A percentile compares a stretch with the other conserved stretches of the same genome.
Evolutionary conservation across 768 basidiomycete genomes (phyloP).

Genomic region (Boletus vermiculosoides): DNA sequence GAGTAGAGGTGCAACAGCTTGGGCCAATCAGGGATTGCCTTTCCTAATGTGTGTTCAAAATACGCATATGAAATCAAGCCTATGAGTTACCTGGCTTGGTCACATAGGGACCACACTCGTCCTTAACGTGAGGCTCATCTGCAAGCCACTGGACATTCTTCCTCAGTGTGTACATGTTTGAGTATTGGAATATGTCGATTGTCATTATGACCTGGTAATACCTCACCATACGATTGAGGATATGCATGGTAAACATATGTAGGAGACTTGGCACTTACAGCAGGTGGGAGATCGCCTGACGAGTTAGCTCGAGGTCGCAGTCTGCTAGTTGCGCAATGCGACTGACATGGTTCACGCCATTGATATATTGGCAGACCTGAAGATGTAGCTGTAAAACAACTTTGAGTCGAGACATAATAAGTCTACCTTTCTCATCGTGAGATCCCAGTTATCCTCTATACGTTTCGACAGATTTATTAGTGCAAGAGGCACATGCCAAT

Average conservation of each 20-base stretch:
- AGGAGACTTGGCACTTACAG: conserved; percentile 51
- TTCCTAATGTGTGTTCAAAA: conserved; percentile 38
- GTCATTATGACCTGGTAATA: conserved; percentile 98
- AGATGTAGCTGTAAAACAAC: conserved; percentile 1
- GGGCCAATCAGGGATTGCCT: conserved; percentile 78
- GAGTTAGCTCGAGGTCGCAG: conserved; percentile 77
- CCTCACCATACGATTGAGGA: conserved; percentile 38
- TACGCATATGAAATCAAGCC: not conserved
- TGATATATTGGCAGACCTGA: conserved; percentile 74
- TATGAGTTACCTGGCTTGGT: conserved; percentile 59
- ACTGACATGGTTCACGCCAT: conserved; percentile 89
- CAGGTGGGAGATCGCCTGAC: conserved; percentile 88
- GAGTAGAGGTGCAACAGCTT: conserved; percentile 85
- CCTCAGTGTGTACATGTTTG: conserved; percentile 93
- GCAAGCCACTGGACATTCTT: conserved; percentile 87
- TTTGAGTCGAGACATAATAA: not conserved
- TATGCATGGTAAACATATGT: not conserved
- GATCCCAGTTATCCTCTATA: conserved; percentile 92
- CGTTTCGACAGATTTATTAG: conserved; percentile 80
- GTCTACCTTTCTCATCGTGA: conserved; percentile 84
- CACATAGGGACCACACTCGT: conserved; percentile 92
- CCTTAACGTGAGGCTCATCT: conserved; percentile 76
- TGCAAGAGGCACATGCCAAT: conserved; percentile 95
- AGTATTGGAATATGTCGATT: conserved; percentile 96
- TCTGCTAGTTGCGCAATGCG: conserved; percentile 91